These are phyloP conservation scores for Eremothecium gossypii DNA, from an alignment of 1,139 yeast species.

Conservation along the genomic window DNA sequence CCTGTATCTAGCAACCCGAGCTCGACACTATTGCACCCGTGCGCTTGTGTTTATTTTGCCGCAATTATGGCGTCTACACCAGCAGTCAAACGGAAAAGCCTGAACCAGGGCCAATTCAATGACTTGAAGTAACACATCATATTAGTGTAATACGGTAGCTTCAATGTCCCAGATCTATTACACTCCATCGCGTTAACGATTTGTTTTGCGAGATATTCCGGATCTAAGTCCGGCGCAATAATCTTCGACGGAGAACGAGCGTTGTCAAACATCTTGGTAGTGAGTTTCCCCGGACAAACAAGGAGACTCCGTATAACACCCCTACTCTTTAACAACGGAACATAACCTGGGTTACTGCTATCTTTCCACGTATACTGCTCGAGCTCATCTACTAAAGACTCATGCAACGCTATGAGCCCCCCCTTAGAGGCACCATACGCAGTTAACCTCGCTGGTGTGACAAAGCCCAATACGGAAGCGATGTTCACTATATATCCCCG, in stretches of 20 bases:
- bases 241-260: conserved; percentile 62
- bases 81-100: conserved; percentile 10
- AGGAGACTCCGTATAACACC: conserved; percentile 62
- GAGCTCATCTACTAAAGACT: conserved; percentile 64
- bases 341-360: conserved; percentile 11
- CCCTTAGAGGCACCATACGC: conserved; percentile 89
- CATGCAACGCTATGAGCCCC: conserved; percentile 76
- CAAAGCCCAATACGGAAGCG: conserved; percentile 74
- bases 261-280: conserved; percentile 60
- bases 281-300: conserved; percentile 80
- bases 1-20: too few species aligned
- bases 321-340: conserved; percentile 11
- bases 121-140: conserved; percentile 62
- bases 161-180: conserved; percentile 63
- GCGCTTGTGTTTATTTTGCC: not conserved
- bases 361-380: conserved; percentile 39
- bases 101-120: conserved; percentile 61
- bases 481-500: conserved; percentile 75
- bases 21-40: too few species aligned
- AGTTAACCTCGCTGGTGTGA: conserved; percentile 70
- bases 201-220: conserved; percentile 49
- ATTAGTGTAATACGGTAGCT: conserved; percentile 66
- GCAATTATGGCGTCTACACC: conserved; percentile 1
- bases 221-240: conserved; percentile 76
- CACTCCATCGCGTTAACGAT: conserved; percentile 48